These are phyloP conservation scores for Populus tremula DNA, from an alignment of 345 rosid genomes.

Conservation along the genomic window DNA sequence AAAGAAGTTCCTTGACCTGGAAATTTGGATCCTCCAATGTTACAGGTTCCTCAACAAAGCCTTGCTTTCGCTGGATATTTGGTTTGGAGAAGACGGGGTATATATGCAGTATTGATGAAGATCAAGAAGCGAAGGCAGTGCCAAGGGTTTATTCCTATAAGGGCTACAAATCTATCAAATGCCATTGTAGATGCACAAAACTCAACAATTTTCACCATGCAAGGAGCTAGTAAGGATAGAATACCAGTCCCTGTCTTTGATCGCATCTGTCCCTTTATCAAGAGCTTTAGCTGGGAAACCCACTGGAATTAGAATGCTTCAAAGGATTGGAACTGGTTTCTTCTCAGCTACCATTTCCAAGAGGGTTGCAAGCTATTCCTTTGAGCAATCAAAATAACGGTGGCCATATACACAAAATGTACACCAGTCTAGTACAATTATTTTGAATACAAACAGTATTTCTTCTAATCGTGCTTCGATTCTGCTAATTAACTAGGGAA, in stretches of 20 bases:
- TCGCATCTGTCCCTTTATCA: no score
- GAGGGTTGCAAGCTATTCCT: no score
- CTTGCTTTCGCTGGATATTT: no score
- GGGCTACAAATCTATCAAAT: slow-evolving; percentile 15
- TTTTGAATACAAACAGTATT: no score
- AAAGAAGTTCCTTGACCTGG: no score
- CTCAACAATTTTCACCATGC: slow-evolving; percentile 27
- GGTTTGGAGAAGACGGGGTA: neutral
- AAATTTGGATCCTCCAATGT: no score
- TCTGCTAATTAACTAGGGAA: no score
- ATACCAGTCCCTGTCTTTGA: no score
- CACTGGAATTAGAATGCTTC: slow-evolving; percentile 22
- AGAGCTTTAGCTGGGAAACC: slow-evolving; percentile 17
- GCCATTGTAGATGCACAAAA: slow-evolving; percentile 13
- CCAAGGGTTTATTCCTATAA: slow-evolving; percentile 7
- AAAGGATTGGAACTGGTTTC: slow-evolving; percentile 20
- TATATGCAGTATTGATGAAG: neutral
- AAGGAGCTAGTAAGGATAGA: slow-evolving; percentile 22
- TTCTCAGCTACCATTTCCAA: slow-evolving; percentile 6
- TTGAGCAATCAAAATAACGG: no score
- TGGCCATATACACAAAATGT: no score
- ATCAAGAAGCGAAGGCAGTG: neutral
- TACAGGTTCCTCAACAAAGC: neutral
- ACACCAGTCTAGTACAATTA: no score
- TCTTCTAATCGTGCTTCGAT: no score